Percentiles rank a stretch among this genome's conserved stretches.
Evolutionary conservation across 345 rosid genomes (phyloP).

Genomic region (Lumnitzera littorea): DNA sequence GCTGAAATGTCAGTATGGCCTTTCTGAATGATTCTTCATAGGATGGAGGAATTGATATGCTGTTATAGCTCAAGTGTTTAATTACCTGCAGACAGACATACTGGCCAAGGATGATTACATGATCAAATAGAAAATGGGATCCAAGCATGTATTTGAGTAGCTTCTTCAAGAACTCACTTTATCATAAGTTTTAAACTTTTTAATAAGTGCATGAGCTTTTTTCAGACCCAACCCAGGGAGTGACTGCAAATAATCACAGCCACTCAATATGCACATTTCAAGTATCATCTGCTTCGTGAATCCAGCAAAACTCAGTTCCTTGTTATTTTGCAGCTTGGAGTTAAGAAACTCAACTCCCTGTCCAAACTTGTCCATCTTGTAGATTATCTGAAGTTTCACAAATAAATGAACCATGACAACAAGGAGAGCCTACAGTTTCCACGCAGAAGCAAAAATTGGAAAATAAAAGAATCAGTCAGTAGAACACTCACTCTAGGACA

Average conservation of each 20-base stretch:
- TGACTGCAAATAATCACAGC: slow-evolving; percentile 93
- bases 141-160: slow-evolving; percentile 1
- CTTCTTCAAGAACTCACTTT: slow-evolving; percentile 33
- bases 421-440: slow-evolving; percentile 1
- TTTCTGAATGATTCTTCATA: slow-evolving; percentile 85
- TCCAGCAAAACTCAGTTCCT: slow-evolving; percentile 57
- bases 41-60: slow-evolving; percentile 62
- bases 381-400: slow-evolving; percentile 51
- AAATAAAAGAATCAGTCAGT: slow-evolving; percentile 1
- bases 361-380: slow-evolving; percentile 96
- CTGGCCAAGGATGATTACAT: slow-evolving; percentile 1
- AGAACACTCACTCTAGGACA: slow-evolving; percentile 76
- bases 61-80: slow-evolving; percentile 80
- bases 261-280: slow-evolving; percentile 97
- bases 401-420: slow-evolving; percentile 3
- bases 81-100: slow-evolving; percentile 50
- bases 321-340: slow-evolving; percentile 60
- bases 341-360: slow-evolving; percentile 77
- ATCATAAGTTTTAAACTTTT: slow-evolving; percentile 72
- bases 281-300: slow-evolving; percentile 83
- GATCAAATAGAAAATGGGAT: slow-evolving; percentile 1
- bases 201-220: slow-evolving; percentile 82
- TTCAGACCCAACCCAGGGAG: slow-evolving; percentile 92
- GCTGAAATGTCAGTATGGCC: slow-evolving; percentile 82
- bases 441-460: not conserved